Base-by-base conservation (phyloP, 768 basidiomycete species). In the Trametes elegans region DNA sequence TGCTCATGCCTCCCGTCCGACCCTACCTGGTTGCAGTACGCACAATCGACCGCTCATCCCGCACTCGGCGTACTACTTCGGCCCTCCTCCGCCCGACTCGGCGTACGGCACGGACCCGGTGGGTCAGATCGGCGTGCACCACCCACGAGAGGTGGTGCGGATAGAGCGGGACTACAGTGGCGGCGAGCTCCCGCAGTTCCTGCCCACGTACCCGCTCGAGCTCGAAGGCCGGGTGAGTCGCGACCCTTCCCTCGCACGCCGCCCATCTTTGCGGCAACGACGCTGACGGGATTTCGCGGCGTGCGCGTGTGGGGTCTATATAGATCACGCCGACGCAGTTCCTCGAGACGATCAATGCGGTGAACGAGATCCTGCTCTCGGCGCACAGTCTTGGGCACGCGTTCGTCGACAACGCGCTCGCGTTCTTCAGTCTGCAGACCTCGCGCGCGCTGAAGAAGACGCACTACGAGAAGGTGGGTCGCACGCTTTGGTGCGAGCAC, bases 251-350 rank as follows among this genome's bases (percentile, higher is more conserved):
- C 29, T 24, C 34, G 14, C 34, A 39, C 36, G 16, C 32, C 44
- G 18, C 26, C 31, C n/a, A 27, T 5, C 18, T 6, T 36, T 49
- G 26, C 31, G n/a, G n/a, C n/a, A n/a, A n/a, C n/a, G n/a, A n/a
- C n/a, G n/a, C n/a, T n/a, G n/a, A n/a, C n/a, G n/a, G n/a, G n/a
- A n/a, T n/a, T n/a, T n/a, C n/a, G n/a, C n/a, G n/a, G n/a, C n/a
- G n/a, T n/a, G n/a, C n/a, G n/a, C n/a, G n/a, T n/a, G n/a, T n/a
- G n/a, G n/a, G n/a, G n/a, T n/a, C n/a, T n/a, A n/a, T 21, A 10
- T 65, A 97, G 94, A 84, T 99, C 65, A 89, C 90, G 9, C 92
- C 95, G 21, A 90, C 88, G 3, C 85, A 93, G 63, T 98, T 95
- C 68, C 79, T 89, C 39, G 87, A 91, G 69, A 89, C 92, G 27